phyloP scores from a whole-genome alignment of 1,139 yeast genomes.

The Pichia sp. region DNA sequence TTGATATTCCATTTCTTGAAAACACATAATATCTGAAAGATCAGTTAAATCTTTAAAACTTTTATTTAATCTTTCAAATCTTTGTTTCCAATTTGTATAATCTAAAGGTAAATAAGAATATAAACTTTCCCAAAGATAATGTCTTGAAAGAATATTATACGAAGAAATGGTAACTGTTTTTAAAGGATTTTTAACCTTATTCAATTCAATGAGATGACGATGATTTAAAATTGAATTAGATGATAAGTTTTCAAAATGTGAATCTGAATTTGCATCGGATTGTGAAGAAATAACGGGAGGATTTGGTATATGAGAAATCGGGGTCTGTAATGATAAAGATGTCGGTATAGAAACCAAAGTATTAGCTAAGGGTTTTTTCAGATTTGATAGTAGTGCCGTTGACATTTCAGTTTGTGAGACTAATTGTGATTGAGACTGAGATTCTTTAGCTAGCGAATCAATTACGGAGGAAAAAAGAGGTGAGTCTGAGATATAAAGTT shows the following conservation, averaged over 20 bases:
- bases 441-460: too few relatives aligned
- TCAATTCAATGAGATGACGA: conserved; percentile 13
- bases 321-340: neutral
- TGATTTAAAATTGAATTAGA: conserved; percentile 13
- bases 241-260: too few relatives aligned
- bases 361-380: neutral
- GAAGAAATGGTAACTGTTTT: conserved; percentile 37
- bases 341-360: neutral
- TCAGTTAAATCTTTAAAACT: conserved; percentile 35
- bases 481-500: too few relatives aligned
- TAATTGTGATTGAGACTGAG: too few relatives aligned
- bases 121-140: conserved; percentile 53
- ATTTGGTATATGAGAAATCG: neutral
- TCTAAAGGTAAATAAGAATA: conserved; percentile 44
- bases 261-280: neutral
- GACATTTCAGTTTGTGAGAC: too few relatives aligned
- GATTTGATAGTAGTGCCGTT: neutral
- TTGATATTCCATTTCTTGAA: conserved; percentile 51
- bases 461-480: too few relatives aligned
- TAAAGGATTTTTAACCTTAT: conserved; percentile 2
- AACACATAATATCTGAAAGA: conserved; percentile 50
- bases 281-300: too few relatives aligned
- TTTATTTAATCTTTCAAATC: conserved; percentile 41
- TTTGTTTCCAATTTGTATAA: conserved; percentile 42
- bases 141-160: conserved; percentile 49